A percentile compares a stretch with the other conserved stretches of the same genome.
Evolutionary conservation across 169 alveolate species (phyloP).

Genomic region (Cryptosporidium meleagridis): DNA sequence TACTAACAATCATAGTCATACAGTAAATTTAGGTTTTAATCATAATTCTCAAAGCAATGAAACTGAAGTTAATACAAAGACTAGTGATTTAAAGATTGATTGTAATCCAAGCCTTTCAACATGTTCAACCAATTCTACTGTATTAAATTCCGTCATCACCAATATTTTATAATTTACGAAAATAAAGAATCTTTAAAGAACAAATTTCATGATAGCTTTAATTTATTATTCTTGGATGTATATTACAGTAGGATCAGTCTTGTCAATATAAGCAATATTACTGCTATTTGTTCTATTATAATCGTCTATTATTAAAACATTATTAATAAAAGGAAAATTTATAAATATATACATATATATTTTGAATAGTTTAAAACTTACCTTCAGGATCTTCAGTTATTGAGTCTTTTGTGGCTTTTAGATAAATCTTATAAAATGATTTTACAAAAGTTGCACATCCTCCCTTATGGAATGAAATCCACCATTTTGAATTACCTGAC

Average conservation of each 20-base stretch:
- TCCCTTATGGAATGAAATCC: conserved; percentile 71
- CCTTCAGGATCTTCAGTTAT: neutral
- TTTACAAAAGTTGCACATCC: conserved; percentile 67
- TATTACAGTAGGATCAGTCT: conserved; percentile 68
- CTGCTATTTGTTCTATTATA: neutral
- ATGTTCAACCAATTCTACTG: conserved; percentile 8
- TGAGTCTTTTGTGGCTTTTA: neutral
- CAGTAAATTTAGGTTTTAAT: neutral
- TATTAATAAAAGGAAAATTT: neutral
- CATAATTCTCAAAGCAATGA: neutral
- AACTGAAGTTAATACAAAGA: neutral
- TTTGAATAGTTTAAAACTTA: neutral
- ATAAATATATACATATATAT: neutral
- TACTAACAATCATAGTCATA: too few relatives aligned
- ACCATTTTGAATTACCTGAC: conserved; percentile 25
- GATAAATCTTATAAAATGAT: conserved; percentile 7
- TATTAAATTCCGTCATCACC: neutral
- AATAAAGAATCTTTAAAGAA: neutral
- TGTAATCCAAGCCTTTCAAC: conserved; percentile 16
- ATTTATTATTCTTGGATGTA: conserved; percentile 32
- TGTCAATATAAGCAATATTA: conserved; percentile 38
- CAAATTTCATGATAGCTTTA: neutral
- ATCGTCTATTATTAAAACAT: neutral
- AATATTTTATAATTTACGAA: neutral
- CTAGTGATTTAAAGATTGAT: neutral